A percentile compares a stretch with the other conserved stretches of the same genome.
These are phyloP conservation scores for Penicillium carneum DNA, from an alignment of 2,329 filamentous ascomycete genomes.

Conservation along the genomic window DNA sequence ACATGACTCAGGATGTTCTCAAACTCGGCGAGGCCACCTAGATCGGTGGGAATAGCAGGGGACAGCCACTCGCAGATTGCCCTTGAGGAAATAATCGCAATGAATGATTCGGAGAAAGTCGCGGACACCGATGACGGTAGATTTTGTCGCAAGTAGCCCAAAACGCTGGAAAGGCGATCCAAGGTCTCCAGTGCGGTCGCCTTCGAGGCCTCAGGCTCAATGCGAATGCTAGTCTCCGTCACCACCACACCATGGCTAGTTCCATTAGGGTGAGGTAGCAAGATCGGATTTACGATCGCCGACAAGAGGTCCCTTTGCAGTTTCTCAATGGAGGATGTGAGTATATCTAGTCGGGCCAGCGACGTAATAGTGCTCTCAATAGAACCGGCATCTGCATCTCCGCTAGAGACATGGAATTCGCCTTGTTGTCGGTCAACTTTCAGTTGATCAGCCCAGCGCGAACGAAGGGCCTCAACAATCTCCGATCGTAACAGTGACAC, in stretches of 20 bases:
- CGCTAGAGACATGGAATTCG: conserved; percentile 64
- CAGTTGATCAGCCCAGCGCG: conserved; percentile 75
- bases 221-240: conserved; percentile 38
- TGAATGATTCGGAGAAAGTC: conserved; percentile 71
- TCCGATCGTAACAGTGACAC: conserved; percentile 70
- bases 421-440: conserved; percentile 64
- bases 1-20: conserved; percentile 72
- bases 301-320: conserved; percentile 45
- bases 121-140: conserved; percentile 59
- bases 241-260: conserved; percentile 40
- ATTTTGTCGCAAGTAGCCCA: conserved; percentile 60
- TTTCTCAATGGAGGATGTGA: conserved; percentile 40
- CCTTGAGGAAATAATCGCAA: conserved; percentile 71
- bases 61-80: conserved; percentile 79
- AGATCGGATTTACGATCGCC: conserved; percentile 44
- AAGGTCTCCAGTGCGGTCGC: conserved; percentile 50
- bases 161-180: conserved; percentile 52
- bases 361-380: conserved; percentile 44
- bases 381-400: conserved; percentile 46
- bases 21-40: conserved; percentile 75
- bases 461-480: conserved; percentile 70
- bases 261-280: conserved; percentile 38
- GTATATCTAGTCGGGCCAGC: conserved; percentile 43
- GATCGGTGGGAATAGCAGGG: conserved; percentile 74
- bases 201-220: conserved; percentile 36